Evolutionary conservation across 768 basidiomycete species (phyloP).

Genomic region (Holtermannia corniformis): DNA sequence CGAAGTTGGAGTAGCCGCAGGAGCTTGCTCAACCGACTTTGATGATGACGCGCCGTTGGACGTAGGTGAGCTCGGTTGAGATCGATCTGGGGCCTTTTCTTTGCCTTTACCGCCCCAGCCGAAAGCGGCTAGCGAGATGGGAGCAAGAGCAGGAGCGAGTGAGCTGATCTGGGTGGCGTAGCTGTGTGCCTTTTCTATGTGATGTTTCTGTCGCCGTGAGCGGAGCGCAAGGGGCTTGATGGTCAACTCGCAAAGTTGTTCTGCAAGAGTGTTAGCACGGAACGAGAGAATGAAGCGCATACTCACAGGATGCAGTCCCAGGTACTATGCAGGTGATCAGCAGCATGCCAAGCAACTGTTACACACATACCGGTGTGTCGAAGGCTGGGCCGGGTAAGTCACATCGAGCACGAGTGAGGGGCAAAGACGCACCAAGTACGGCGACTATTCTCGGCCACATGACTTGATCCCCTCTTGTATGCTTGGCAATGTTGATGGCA

Average conservation of each 20-base stretch:
- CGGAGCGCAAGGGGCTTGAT: not conserved
- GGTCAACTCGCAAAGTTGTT: slow-evolving; percentile 23
- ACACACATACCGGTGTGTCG: slow-evolving; percentile 65
- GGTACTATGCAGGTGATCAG: slow-evolving; percentile 51
- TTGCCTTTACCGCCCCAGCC: slow-evolving; percentile 19
- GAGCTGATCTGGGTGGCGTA: slow-evolving; percentile 38
- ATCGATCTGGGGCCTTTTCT: not conserved
- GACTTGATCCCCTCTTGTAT: slow-evolving; percentile 56
- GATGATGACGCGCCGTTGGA: slow-evolving; percentile 5
- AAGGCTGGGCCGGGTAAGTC: slow-evolving; percentile 51
- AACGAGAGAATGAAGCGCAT: not conserved
- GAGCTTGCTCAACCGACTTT: not conserved
- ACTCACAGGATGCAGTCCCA: slow-evolving; percentile 65
- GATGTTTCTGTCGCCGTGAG: slow-evolving; percentile 51
- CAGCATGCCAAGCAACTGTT: not conserved
- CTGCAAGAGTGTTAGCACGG: slow-evolving; percentile 9
- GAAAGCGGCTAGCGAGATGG: slow-evolving; percentile 48
- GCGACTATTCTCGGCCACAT: slow-evolving; percentile 85
- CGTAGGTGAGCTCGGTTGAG: slow-evolving; percentile 10
- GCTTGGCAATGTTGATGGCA: slow-evolving; percentile 59
- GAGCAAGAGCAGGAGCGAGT: slow-evolving; percentile 49
- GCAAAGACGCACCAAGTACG: slow-evolving; percentile 18
- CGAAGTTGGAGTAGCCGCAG: not conserved
- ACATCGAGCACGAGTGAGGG: not conserved
- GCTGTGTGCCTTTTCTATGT: slow-evolving; percentile 41